phyloP scores from a whole-genome alignment of 2,329 filamentous ascomycete genomes.

The Pseudogymnoascus sp. region DNA sequence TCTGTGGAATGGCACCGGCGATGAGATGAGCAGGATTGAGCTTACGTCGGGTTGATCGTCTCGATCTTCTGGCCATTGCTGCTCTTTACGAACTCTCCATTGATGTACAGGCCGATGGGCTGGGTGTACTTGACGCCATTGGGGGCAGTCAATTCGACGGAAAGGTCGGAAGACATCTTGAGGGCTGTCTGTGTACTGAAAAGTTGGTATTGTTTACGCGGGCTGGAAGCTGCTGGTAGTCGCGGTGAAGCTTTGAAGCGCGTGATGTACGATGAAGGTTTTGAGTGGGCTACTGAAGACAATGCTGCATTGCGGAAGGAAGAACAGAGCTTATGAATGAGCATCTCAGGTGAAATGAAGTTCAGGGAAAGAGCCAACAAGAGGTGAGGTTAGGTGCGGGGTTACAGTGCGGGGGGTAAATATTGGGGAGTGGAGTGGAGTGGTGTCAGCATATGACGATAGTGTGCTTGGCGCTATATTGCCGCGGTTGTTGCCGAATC shows the following conservation, averaged over 20 bases:
- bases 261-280: not conserved
- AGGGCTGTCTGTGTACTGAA: not conserved
- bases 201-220: not conserved
- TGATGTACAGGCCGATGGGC: constrained; percentile 73
- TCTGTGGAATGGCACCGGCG: not conserved
- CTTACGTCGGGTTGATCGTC: constrained; percentile 61
- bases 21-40: constrained; percentile 10
- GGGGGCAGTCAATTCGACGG: constrained; percentile 59
- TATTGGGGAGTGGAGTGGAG: not conserved
- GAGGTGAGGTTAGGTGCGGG: not conserved
- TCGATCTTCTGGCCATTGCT: constrained; percentile 55
- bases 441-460: constrained; percentile 1
- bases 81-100: constrained; percentile 68
- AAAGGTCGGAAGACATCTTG: constrained; percentile 35
- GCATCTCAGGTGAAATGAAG: not conserved
- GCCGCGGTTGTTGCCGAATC: constrained; percentile 1
- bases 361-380: not conserved
- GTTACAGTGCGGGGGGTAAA: not conserved
- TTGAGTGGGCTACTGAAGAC: not conserved
- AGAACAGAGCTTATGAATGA: not conserved
- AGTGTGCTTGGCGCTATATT: not conserved
- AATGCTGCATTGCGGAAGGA: not conserved
- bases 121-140: constrained; percentile 66
- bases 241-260: not conserved
- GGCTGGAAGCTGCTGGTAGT: not conserved